Base-by-base conservation (phyloP, 2,329 filamentous ascomycete genomes). In the Trichoderma arundinaceum region DNA sequence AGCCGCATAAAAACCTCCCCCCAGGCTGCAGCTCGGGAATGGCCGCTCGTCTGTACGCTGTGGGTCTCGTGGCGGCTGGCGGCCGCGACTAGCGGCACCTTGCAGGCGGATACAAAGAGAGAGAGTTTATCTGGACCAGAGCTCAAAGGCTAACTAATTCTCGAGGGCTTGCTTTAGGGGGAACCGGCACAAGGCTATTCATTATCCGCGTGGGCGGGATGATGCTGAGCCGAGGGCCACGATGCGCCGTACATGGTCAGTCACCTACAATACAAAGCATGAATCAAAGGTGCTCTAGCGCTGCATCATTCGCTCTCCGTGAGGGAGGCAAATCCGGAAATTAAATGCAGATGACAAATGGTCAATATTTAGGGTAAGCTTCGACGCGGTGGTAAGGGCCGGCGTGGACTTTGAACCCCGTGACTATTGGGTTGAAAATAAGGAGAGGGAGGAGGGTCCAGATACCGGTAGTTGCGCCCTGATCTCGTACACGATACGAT, bases 51-150 rank as follows among this genome's bases (percentile, higher is more conserved):
- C 19, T 64, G 61, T 44, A 44, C 35, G 39, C 22, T 13, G 61
- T 64, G 61, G 61, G 44, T 38, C 43, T 41, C 7, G 52, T 57
- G 51, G 60, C 51, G 49, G 60, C 15, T 56, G 61, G 52, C 52
- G 61, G 43, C 51, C 61, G 61, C 33, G 61, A 41, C 52, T 57
- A 64, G 52, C 52, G 52, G 61, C 61, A 57, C 51, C 57, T 60
- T 60, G 57, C 57, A 60, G 57, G 44, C 44, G 44, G 44, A 60
- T 48, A 51, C n/a, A 51, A 48, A 56, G 35, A 60, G 19, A 51
- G 44, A 60, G 7, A 17, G 19, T 32, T 41, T 39, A 38, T 51
- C 57, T 28, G n/a, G 19, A 32, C n/a, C 17, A 9, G 35, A 49
- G 33, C 15, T n/a, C 22, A 13, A 51, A 8, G 13, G 7, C 32